phyloP scores from a whole-genome alignment of 2,329 filamentous ascomycete species.

The Scedosporium minutisporum region DNA sequence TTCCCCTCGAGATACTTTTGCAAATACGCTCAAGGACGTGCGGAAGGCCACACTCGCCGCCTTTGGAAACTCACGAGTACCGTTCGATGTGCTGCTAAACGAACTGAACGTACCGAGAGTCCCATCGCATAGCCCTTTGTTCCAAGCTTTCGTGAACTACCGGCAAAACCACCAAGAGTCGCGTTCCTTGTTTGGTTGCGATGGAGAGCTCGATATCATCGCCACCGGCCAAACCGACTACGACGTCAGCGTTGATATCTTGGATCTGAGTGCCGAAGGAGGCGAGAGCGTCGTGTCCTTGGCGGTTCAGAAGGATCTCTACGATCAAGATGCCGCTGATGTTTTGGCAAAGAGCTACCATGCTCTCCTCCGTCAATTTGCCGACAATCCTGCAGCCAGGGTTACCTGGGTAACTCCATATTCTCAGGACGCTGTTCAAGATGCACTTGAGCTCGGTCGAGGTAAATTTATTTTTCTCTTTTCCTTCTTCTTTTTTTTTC shows the following conservation, averaged over 20 bases:
- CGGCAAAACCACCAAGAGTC: constrained; percentile 20
- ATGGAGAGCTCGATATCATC: constrained; percentile 13
- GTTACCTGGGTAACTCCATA: background rate
- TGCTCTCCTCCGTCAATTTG: constrained; percentile 10
- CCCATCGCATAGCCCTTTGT: constrained; percentile 29
- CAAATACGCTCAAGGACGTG: constrained; percentile 9
- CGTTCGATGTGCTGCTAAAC: constrained; percentile 34
- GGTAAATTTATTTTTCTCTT: background rate
- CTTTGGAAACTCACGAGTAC: constrained; percentile 28
- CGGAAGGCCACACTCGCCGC: constrained; percentile 20
- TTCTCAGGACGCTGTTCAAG: background rate
- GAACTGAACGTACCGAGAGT: constrained; percentile 30
- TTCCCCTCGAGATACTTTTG: constrained; percentile 12
- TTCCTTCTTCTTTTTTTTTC: background rate
- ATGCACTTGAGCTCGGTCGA: background rate
- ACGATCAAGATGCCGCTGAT: constrained; percentile 9
- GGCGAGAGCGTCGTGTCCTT: constrained; percentile 9
- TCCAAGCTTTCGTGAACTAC: constrained; percentile 39
- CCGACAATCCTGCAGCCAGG: constrained; percentile 20
- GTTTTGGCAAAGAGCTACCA: constrained; percentile 10
- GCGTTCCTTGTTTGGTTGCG: constrained; percentile 15
- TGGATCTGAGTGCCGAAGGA: constrained; percentile 13
- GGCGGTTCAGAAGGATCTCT: constrained; percentile 12
- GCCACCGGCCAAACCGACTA: constrained; percentile 13
- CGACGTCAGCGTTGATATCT: constrained; percentile 11